These are phyloP conservation scores for Malus hybrid DNA, from an alignment of 331 rosid species.

Conservation along the genomic window DNA sequence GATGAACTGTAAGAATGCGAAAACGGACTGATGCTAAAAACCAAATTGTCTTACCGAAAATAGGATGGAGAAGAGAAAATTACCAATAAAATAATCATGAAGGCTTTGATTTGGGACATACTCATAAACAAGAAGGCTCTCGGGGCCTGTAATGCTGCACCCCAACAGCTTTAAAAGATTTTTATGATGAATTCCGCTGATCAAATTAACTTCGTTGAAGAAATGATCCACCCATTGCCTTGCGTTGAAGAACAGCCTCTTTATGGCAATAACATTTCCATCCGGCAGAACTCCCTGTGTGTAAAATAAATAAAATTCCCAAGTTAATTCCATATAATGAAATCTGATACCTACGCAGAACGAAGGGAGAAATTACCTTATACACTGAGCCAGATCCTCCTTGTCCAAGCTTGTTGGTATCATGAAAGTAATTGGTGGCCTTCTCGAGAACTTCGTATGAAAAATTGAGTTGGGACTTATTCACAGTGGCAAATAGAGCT, in stretches of 20 bases:
- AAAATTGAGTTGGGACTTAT: slow-evolving; percentile 49
- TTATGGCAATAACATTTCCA: slow-evolving; percentile 55
- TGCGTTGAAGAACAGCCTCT: slow-evolving; percentile 61
- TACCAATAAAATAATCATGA: slow-evolving; percentile 53
- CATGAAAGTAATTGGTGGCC: slow-evolving; percentile 57
- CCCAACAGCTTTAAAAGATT: slow-evolving; percentile 60
- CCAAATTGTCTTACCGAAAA: background rate
- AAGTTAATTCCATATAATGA: background rate
- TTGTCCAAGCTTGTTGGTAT: slow-evolving; percentile 63
- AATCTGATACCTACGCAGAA: background rate
- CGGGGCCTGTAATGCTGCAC: slow-evolving; percentile 82
- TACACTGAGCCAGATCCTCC: slow-evolving; percentile 85
- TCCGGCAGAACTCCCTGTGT: slow-evolving; percentile 58
- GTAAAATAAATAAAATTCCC: background rate
- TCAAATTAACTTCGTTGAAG: slow-evolving; percentile 78
- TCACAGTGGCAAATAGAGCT: slow-evolving; percentile 34
- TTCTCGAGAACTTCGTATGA: slow-evolving; percentile 61
- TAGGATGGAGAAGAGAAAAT: slow-evolving; percentile 1
- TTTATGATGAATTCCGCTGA: slow-evolving; percentile 58
- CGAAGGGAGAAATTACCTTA: slow-evolving; percentile 6
- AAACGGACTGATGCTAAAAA: background rate
- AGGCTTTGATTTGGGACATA: slow-evolving; percentile 60
- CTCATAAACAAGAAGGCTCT: slow-evolving; percentile 14
- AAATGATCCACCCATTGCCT: slow-evolving; percentile 82
- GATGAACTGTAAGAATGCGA: background rate